Evolutionary conservation across 2,329 filamentous ascomycete species (phyloP).

Genomic region (Cladobotryum protrusum): DNA sequence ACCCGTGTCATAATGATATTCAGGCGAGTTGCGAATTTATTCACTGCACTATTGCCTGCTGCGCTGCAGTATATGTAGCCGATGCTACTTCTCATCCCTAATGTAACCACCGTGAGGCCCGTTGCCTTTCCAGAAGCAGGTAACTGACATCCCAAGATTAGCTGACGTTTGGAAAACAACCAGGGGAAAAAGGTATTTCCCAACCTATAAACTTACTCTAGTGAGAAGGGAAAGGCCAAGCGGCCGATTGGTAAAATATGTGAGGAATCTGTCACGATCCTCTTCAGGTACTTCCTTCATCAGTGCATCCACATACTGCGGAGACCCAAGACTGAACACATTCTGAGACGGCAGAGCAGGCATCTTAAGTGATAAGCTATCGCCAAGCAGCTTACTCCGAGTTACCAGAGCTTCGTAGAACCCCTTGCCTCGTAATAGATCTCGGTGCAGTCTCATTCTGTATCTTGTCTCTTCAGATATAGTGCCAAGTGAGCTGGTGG

Average conservation of each 20-base stretch:
- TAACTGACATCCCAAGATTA: too few relatives aligned
- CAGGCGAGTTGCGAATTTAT: constrained; percentile 8
- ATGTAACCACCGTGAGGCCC: too few relatives aligned
- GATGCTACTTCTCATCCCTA: too few relatives aligned
- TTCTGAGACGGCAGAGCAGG: too few relatives aligned
- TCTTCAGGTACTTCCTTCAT: neutral
- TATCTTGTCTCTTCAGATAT: neutral
- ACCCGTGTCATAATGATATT: neutral
- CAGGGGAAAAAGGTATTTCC: too few relatives aligned
- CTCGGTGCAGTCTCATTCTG: constrained; percentile 8
- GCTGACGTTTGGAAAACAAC: too few relatives aligned
- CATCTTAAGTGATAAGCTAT: too few relatives aligned
- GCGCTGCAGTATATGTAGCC: too few relatives aligned
- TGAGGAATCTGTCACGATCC: constrained; percentile 10
- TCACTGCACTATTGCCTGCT: neutral
- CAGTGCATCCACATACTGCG: constrained; percentile 2
- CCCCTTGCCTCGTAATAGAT: constrained; percentile 11
- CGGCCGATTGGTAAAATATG: constrained; percentile 9
- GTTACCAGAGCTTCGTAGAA: neutral
- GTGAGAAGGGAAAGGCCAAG: too few relatives aligned
- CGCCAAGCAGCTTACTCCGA: too few relatives aligned
- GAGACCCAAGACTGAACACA: neutral
- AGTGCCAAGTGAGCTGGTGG: neutral
- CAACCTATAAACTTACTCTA: too few relatives aligned
- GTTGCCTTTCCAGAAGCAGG: too few relatives aligned